Base-by-base conservation (phyloP, 176 grass and related monocot species). In the Coix lacrymajobi region DNA sequence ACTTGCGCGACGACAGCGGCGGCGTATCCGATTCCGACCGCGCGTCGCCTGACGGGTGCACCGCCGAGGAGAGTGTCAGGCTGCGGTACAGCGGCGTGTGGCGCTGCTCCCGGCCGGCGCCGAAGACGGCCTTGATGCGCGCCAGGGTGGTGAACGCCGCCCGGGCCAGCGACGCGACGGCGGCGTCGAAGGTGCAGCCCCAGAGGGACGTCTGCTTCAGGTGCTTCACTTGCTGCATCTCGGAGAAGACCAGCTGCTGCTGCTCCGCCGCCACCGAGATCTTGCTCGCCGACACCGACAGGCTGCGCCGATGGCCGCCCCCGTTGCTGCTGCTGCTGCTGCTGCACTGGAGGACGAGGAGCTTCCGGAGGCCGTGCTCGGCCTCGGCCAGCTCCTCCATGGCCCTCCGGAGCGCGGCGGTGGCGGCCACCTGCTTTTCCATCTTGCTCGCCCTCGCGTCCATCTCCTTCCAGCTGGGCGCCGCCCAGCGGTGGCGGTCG, bases 211-310 rank as follows among this genome's bases (percentile, higher is more conserved):
- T 88, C 70, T 90, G 89, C 86, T 88, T 93, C 1, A 95, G 81
- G 24, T 93, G 61, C 91, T 98, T 95, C 52, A 98, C 91, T 79
- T 95, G 90, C 86, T 98, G 92, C 76, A 83, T 89, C 84, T 86
- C 85, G 84, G 81, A 89, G 76, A 95, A 98, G 0, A 98, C 70
- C 28, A 90, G 82, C 87, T 98, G 87, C 89, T 95, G 96, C 76
- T 95, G 78, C 83, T 95, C 89, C 1, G 89, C 54, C 16, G 89
- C 83, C 51, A 75, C 71, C 7, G 90, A 86, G 52, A 94, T 92
- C 58, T 92, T 97, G 81, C 85, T 89, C 74, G 85, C 79, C 11
- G 86, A 84, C 1, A 87, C 77, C 7, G 88, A 83, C 2, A 88
- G 12, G 71, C 75, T 85, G 40, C 76, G 84, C 4, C 76, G 66